These are phyloP conservation scores for Plasmodium adleri DNA, from an alignment of 169 alveolate genomes.

Conservation along the genomic window DNA sequence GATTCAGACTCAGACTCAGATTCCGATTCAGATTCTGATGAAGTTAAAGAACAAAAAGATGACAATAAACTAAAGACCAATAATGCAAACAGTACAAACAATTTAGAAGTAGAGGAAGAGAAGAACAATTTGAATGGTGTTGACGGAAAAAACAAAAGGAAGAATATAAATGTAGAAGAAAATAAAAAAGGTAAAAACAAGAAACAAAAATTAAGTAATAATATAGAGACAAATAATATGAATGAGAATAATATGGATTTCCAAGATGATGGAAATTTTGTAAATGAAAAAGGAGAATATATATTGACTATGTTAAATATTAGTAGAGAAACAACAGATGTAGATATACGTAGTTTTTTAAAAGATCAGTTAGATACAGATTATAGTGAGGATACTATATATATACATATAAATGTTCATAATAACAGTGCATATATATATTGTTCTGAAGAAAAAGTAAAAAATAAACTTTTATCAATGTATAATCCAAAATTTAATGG, in stretches of 20 bases:
- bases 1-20: slow-evolving; percentile 26
- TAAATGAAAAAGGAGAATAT: slow-evolving; percentile 3
- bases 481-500: slow-evolving; percentile 35
- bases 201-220: slow-evolving; percentile 25
- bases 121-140: not conserved
- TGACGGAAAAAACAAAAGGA: slow-evolving; percentile 49
- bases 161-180: not conserved
- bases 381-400: slow-evolving; percentile 15
- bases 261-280: not conserved
- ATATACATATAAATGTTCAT: not conserved
- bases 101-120: not conserved
- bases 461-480: slow-evolving; percentile 10
- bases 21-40: slow-evolving; percentile 19
- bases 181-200: slow-evolving; percentile 32
- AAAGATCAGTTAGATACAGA: slow-evolving; percentile 12
- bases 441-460: slow-evolving; percentile 11
- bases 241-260: not conserved
- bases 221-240: not conserved
- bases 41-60: slow-evolving; percentile 1
- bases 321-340: slow-evolving; percentile 19
- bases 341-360: slow-evolving; percentile 21
- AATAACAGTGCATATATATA: slow-evolving; percentile 37
- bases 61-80: slow-evolving; percentile 9
- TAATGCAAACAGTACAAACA: not conserved
- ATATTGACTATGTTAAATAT: slow-evolving; percentile 30